Evolutionary conservation across 2,329 filamentous ascomycete species (phyloP).

Genomic region (Cladosporium colombiae): DNA sequence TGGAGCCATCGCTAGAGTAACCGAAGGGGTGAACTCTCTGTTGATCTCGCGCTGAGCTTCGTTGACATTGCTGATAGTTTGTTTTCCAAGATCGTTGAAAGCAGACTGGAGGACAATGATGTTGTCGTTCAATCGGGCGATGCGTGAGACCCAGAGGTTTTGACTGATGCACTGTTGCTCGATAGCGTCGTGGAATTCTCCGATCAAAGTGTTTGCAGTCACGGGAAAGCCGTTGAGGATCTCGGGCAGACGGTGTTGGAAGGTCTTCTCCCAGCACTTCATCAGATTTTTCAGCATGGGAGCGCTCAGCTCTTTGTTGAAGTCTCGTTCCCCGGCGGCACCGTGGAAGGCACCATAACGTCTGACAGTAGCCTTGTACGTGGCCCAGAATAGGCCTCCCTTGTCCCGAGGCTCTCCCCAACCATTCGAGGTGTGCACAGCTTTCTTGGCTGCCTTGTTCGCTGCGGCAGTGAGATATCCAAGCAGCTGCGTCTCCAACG

Average conservation of each 20-base stretch:
- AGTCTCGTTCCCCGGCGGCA: conserved; percentile 42
- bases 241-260: conserved; percentile 46
- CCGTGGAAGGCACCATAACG: conserved; percentile 52
- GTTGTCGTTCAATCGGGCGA: conserved; percentile 45
- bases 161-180: conserved; percentile 42
- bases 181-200: conserved; percentile 46
- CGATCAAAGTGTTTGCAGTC: conserved; percentile 37
- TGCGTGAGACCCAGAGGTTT: conserved; percentile 43
- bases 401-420: conserved; percentile 43
- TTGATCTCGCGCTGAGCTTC: conserved; percentile 54
- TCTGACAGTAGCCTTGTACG: conserved; percentile 59
- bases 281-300: conserved; percentile 45
- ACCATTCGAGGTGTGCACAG: conserved; percentile 34
- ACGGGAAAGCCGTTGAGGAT: conserved; percentile 42
- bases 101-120: conserved; percentile 45
- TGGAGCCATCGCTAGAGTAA: conserved; percentile 48
- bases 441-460: conserved; percentile 42
- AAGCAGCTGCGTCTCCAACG: conserved; percentile 50
- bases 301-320: conserved; percentile 43
- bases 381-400: conserved; percentile 54
- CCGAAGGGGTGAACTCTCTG: conserved; percentile 54
- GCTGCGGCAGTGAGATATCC: conserved; percentile 46
- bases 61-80: conserved; percentile 43
- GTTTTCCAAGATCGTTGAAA: conserved; percentile 41
- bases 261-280: conserved; percentile 46